Evolutionary conservation across 2,329 filamentous ascomycete genomes (phyloP).

Genomic region (Cephalotrichum gorgonifer): DNA sequence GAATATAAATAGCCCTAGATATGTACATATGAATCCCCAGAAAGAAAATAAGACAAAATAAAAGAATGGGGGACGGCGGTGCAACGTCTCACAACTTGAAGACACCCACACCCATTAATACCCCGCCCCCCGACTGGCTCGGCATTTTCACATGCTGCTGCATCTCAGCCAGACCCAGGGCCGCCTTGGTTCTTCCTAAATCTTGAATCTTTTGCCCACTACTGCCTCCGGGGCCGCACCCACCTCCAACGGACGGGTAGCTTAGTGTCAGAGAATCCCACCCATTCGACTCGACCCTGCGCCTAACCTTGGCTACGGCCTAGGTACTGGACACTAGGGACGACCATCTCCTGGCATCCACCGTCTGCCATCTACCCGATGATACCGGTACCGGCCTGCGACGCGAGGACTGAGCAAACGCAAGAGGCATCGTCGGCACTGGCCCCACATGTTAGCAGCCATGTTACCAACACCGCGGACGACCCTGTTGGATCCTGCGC

Average conservation of each 20-base stretch:
- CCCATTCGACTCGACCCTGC: not conserved
- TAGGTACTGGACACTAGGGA: not conserved
- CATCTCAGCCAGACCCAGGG: too few species aligned
- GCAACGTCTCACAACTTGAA: not conserved
- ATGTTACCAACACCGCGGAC: constrained; percentile 8
- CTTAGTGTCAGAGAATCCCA: not conserved
- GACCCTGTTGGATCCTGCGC: not conserved
- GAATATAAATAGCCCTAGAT: not conserved
- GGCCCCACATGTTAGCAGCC: constrained; percentile 15
- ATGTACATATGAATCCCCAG: not conserved
- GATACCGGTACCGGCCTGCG: constrained; percentile 9
- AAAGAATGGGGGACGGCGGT: not conserved
- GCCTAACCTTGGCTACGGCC: not conserved
- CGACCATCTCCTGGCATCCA: not conserved
- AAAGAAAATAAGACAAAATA: not conserved
- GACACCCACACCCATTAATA: not conserved
- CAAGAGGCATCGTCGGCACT: constrained; percentile 14
- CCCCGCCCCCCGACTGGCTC: too few species aligned
- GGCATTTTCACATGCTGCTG: too few species aligned
- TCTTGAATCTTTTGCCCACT: too few species aligned
- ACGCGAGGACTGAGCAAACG: constrained; percentile 10
- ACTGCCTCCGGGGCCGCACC: not conserved
- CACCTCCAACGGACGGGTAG: not conserved
- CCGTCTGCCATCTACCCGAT: not conserved
- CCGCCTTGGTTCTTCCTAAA: too few species aligned